Evolutionary conservation across 768 basidiomycete species (phyloP).

Genomic region (Punctularia strigosozonata): DNA sequence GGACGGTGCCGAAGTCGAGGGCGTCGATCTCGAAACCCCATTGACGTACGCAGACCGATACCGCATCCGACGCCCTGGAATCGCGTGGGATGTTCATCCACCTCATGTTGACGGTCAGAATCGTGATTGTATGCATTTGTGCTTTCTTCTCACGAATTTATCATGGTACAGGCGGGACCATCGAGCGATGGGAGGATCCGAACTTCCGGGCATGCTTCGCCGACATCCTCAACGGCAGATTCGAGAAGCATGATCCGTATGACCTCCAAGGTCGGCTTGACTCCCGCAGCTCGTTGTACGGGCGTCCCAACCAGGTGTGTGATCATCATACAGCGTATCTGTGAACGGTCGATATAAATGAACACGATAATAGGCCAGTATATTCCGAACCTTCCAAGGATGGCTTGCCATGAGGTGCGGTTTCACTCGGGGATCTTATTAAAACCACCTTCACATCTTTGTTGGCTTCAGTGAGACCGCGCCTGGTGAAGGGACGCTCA

Average conservation of each 20-base stretch:
- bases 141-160: too few species aligned
- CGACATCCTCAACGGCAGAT: conserved; percentile 49
- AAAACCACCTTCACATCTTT: conserved; percentile 1
- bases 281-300: conserved; percentile 54
- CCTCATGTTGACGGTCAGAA: conserved; percentile 37
- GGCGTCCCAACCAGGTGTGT: conserved; percentile 37
- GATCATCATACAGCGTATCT: neutral
- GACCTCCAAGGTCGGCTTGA: conserved; percentile 46
- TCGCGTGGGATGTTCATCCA: conserved; percentile 39
- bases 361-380: conserved; percentile 10
- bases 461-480: conserved; percentile 39
- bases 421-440: conserved; percentile 5
- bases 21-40: conserved; percentile 49
- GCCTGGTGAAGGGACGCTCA: conserved; percentile 57
- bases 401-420: conserved; percentile 59
- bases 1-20: conserved; percentile 25
- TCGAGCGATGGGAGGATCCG: conserved; percentile 68
- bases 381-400: conserved; percentile 52
- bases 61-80: conserved; percentile 60
- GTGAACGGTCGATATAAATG: neutral
- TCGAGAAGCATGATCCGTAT: conserved; percentile 58
- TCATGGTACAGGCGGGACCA: conserved; percentile 41
- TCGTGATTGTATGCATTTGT: too few species aligned
- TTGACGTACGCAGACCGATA: conserved; percentile 66
- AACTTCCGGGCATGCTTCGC: conserved; percentile 46